These are phyloP conservation scores for Boletellus ananas DNA, from an alignment of 768 basidiomycete species.

Conservation along the genomic window DNA sequence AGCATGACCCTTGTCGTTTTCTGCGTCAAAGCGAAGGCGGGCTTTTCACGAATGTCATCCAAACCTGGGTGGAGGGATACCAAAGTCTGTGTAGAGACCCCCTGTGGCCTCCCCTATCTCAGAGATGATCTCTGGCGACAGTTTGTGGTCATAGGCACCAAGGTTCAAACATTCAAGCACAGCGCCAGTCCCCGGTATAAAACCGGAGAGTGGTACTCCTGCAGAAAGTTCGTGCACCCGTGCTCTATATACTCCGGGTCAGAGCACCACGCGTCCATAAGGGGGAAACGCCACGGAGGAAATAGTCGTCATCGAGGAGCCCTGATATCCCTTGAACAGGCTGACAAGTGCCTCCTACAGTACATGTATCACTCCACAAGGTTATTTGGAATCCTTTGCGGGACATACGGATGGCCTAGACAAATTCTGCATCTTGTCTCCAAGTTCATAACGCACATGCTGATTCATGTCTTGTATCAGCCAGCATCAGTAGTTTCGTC, in stretches of 20 bases:
- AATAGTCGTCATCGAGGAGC: background rate
- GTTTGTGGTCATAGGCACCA: constrained; percentile 6
- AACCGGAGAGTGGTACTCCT: constrained; percentile 17
- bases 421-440: no score
- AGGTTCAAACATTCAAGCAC: constrained; percentile 6
- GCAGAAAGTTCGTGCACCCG: background rate
- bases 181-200: constrained; percentile 10
- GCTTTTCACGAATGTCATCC: constrained; percentile 3
- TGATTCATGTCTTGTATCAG: no score
- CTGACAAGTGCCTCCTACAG: background rate
- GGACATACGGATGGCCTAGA: no score
- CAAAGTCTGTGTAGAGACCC: background rate
- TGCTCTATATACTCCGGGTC: constrained; percentile 1
- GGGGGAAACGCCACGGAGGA: background rate
- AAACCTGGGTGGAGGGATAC: constrained; percentile 2
- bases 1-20: constrained; percentile 7
- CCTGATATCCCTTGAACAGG: no score
- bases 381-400: no score
- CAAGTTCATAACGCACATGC: no score
- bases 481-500: no score
- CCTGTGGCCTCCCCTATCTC: constrained; percentile 10
- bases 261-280: background rate
- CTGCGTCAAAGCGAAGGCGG: constrained; percentile 5
- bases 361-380: constrained; percentile 8
- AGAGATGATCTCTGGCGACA: background rate